Evolutionary conservation across 225 moss, liverwort and hornwort genomes (phyloP), one percentile per base, ranked within the genome.

Genomic region (Pseudisothecium myosuroides): DNA sequence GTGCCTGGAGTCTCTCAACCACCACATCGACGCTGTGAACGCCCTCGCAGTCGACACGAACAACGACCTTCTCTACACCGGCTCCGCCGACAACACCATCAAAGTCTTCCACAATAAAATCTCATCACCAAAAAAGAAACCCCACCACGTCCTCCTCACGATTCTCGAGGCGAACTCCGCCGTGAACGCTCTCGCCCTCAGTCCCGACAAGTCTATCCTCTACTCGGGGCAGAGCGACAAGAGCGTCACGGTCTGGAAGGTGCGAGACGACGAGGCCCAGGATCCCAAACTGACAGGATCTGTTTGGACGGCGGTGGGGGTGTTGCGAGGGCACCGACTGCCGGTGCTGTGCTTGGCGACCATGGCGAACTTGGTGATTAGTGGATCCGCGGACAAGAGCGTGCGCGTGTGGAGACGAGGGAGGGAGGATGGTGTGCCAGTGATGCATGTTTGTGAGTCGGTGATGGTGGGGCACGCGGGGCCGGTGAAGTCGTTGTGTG

Each of bases 1-100:
- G 87, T 94, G 94, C 81, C 58, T 90, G 81, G 93, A 94, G 82
- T 93, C 94, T 26, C 79, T 94, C 43, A 87, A 81, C 31, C 89
- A 89, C 37, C 94, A 94, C 85, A 92, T 91, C 79, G 94, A 94
- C 81, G 94, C 94, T 14, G 93, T 94, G 61, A 94, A 92, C 78
- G 80, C 94, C 31, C 88, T 94, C 34, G 91, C 87, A 28, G 87
- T 91, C 41, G 93, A 94, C 91, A 78, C 63, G 49, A 21, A 45
- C 22, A 39, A 36, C 76, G 86, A 86, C 62, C 68, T 93, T 68
- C 91, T 94, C 24, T 94, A 93, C 93, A 91, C 88, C 32, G 94
- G 94, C 87, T 94, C 94, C 43, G 92, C 89, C 88, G 94, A 94
- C 87, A 82, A 88, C 24, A 93, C 93, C 78, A 92, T 94, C 79